Evolutionary conservation across 176 grass and related monocot genomes (phyloP).

Genomic region (Miscanthus lutarioriparius): DNA sequence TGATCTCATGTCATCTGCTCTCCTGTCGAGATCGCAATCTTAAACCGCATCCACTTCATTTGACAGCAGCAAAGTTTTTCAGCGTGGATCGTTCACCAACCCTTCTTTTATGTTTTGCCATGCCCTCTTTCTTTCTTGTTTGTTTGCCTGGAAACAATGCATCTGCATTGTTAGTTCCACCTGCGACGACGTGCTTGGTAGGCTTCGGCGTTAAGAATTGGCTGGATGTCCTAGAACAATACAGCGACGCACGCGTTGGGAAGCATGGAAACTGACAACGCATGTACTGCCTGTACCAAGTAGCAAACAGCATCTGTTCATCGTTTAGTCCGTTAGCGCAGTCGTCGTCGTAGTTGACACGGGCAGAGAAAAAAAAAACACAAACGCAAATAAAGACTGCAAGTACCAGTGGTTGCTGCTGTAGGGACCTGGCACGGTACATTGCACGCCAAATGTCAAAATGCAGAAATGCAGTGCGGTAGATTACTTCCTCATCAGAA

Average conservation of each 20-base stretch:
- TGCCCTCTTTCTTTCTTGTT: too few relatives aligned
- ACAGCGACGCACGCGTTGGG: background rate
- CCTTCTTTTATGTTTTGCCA: background rate
- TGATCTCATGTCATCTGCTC: too few relatives aligned
- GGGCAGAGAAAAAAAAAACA: background rate
- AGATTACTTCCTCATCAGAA: background rate
- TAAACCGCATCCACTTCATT: too few relatives aligned
- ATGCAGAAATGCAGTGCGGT: background rate
- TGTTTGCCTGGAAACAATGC: background rate
- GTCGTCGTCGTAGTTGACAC: background rate
- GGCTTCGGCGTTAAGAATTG: background rate
- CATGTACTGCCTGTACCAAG: background rate
- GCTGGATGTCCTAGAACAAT: background rate
- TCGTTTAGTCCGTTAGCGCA: too few relatives aligned
- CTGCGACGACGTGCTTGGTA: background rate
- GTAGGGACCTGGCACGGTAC: background rate
- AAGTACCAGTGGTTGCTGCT: background rate
- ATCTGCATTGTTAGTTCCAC: background rate
- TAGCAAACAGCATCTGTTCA: too few relatives aligned
- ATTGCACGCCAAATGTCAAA: background rate
- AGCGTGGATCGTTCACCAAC: too few relatives aligned
- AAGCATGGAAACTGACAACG: background rate
- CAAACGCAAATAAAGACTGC: too few relatives aligned
- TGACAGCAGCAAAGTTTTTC: too few relatives aligned
- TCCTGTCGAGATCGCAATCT: too few relatives aligned